These are phyloP conservation scores for Cutaneotrichosporon dermatis DNA, from an alignment of 1,284 basidiomycete genomes.

Conservation along the genomic window DNA sequence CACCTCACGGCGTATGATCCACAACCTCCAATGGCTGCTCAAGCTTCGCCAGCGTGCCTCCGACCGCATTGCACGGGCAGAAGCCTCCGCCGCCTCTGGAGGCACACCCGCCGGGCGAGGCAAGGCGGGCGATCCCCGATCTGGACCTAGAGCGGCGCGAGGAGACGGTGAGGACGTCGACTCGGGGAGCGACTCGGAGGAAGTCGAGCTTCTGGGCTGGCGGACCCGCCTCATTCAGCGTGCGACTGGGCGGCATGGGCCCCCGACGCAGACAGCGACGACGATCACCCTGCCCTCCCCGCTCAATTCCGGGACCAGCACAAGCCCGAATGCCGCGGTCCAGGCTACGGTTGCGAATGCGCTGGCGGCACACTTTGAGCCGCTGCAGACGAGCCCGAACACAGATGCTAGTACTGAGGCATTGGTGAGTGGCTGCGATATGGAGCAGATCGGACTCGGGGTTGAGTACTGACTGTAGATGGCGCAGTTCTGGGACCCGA, in stretches of 20 bases:
- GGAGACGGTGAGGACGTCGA: neutral
- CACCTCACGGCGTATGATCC: slow-evolving; percentile 12
- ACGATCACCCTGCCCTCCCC: slow-evolving; percentile 17
- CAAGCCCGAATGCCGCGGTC: neutral
- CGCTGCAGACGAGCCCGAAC: neutral
- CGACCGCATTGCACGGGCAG: neutral
- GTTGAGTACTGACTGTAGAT: slow-evolving; percentile 12
- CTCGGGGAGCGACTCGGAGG: slow-evolving; percentile 12
- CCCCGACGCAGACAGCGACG: slow-evolving; percentile 5
- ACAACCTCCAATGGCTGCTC: slow-evolving; percentile 26
- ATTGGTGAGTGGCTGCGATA: slow-evolving; percentile 6
- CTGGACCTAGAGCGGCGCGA: too few relatives aligned
- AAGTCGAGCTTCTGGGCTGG: slow-evolving; percentile 27
- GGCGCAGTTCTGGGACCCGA: slow-evolving; percentile 15
- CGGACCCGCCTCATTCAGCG: slow-evolving; percentile 27
- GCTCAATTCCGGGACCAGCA: neutral
- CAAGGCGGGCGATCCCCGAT: too few relatives aligned
- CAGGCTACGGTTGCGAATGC: slow-evolving; percentile 1
- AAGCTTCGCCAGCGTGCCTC: slow-evolving; percentile 15
- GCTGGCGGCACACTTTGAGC: slow-evolving; percentile 5
- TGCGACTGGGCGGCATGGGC: neutral
- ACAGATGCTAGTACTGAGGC: slow-evolving; percentile 5
- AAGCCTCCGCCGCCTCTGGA: too few relatives aligned
- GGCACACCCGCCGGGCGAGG: too few relatives aligned
- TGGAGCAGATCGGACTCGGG: too few relatives aligned